Conservation (phyloP, 225 moss, liverwort and hornwort genomes). For the Climacium dendroides region DNA sequence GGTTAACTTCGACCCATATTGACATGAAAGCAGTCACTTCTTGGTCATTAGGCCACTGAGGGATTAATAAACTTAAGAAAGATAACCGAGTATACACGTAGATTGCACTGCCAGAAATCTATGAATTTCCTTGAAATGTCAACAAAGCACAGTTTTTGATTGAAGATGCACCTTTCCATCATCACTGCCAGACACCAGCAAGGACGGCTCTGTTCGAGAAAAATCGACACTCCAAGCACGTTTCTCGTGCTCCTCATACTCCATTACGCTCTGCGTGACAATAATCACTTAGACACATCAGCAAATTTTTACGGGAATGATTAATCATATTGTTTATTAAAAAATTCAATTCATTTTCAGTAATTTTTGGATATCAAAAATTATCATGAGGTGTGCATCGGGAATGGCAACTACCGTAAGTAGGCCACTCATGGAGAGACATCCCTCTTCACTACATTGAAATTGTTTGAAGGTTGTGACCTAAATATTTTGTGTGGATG, state of each 20-base stretch:
- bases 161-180: constrained; percentile 61
- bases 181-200: constrained; percentile 89
- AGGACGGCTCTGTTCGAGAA: constrained; percentile 67
- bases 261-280: constrained; percentile 49
- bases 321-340: not conserved
- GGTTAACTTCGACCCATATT: not conserved
- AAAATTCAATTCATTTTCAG: not conserved
- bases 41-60: no score
- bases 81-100: not conserved
- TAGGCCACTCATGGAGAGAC: not conserved
- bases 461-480: not conserved
- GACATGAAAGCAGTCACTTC: not conserved
- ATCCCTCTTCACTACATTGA: not conserved
- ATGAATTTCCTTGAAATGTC: not conserved
- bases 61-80: not conserved
- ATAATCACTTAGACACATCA: not conserved
- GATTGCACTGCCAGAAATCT: not conserved
- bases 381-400: not conserved
- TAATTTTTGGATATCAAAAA: not conserved
- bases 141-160: not conserved
- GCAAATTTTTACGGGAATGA: not conserved
- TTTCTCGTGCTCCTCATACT: constrained; percentile 96
- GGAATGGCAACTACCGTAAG: not conserved
- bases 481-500: not conserved
- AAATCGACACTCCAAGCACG: constrained; percentile 98